phyloP scores from a whole-genome alignment of 495 filamentous ascomycete species.

The Penicillium macrosclerotiorum region DNA sequence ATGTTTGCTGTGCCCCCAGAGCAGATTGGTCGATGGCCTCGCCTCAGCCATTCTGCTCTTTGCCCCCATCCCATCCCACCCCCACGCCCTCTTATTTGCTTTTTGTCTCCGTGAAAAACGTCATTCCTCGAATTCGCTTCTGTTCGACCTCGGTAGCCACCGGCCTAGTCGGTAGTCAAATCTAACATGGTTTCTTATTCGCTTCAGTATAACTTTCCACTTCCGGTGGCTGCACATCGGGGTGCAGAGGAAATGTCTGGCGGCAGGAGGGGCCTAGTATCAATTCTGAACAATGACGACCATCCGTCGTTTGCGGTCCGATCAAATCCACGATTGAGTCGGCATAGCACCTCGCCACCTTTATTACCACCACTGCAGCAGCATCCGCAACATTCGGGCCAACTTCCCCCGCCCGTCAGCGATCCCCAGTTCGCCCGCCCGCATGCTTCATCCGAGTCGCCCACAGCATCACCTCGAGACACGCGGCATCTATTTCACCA shows the following conservation, averaged over 20 bases:
- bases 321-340: constrained; percentile 35
- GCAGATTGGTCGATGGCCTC: constrained; percentile 6
- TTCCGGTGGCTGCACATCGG: constrained; percentile 17
- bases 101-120: constrained; percentile 1
- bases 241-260: constrained; percentile 32
- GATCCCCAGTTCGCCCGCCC: constrained; percentile 22
- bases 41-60: too few relatives aligned
- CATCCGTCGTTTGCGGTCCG: constrained; percentile 48
- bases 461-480: constrained; percentile 24
- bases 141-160: constrained; percentile 8
- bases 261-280: constrained; percentile 41
- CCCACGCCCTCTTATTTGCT: constrained; percentile 4
- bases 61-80: not conserved
- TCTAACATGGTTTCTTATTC: constrained; percentile 13
- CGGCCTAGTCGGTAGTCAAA: not conserved
- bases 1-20: constrained; percentile 22
- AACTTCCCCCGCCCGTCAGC: constrained; percentile 21
- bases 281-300: constrained; percentile 51
- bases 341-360: constrained; percentile 33
- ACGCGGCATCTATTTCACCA: constrained; percentile 28
- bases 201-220: constrained; percentile 22
- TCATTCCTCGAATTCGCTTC: constrained; percentile 16
- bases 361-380: constrained; percentile 20
- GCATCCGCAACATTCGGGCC: constrained; percentile 27
- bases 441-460: constrained; percentile 27